phyloP scores from a whole-genome alignment of 2,329 filamentous ascomycete genomes.

The Colletotrichum sp. region DNA sequence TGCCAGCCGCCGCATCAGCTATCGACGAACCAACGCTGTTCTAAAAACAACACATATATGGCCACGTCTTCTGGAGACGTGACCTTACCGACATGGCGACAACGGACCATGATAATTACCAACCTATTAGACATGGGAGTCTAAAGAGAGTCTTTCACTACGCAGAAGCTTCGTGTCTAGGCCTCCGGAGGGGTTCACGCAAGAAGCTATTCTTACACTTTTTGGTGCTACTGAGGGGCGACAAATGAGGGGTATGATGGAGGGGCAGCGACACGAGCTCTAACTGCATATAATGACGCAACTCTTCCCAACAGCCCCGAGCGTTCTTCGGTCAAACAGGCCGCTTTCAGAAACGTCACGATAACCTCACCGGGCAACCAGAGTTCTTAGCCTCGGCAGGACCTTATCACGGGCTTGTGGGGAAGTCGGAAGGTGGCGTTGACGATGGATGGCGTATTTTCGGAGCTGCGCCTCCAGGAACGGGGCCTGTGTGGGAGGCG shows the following conservation, averaged over 20 bases:
- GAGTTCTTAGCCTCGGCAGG: neutral
- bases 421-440: conserved; percentile 8
- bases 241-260: neutral
- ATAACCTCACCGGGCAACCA: neutral
- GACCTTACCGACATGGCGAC: neutral
- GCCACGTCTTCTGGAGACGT: neutral
- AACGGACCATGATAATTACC: neutral
- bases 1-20: neutral
- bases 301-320: neutral
- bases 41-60: neutral
- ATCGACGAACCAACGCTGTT: neutral
- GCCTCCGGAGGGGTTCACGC: neutral
- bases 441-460: neutral
- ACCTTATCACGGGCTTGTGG: neutral
- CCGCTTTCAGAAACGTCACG: neutral
- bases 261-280: neutral
- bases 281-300: neutral
- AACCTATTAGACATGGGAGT: neutral
- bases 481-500: neutral
- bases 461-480: conserved; percentile 8
- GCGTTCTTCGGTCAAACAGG: neutral
- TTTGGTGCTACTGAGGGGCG: neutral
- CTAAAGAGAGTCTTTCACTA: neutral
- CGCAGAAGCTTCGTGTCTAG: neutral
- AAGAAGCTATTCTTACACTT: conserved; percentile 2